Evolutionary conservation across 1,284 basidiomycete species (phyloP), one percentile per base, ranked within the genome.

Genomic region (Laetiporus sulphureus): DNA sequence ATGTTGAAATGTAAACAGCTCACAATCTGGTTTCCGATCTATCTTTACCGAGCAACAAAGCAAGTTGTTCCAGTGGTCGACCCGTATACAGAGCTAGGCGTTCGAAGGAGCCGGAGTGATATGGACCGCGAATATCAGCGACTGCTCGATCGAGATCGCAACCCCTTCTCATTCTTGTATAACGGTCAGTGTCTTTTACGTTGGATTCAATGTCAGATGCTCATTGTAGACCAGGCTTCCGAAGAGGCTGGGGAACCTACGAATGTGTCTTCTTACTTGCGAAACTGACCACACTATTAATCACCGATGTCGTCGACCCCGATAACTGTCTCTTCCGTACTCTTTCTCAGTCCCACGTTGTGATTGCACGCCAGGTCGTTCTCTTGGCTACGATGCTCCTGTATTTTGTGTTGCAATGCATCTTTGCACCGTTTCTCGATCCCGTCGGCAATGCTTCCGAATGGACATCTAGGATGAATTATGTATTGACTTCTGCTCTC

Each of bases 391-490:
- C 77, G 22, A 81, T 79, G 54, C 51, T 75, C 10, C 61, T 68
- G 10, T 83, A 84, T 56, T 83, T 88, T 51, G 46, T 72, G 15
- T 51, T 74, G 4, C 83, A 88, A 52, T 78, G 80, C 49, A 51
- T 74, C 33, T 65, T 77, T 40, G 69, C 71, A 2, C 84, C 85
- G 1, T 89, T 87, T 57, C 58, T 81, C 46, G 77, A 89, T 56
- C 79, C 80, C 22, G 74, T 84, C 44, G 77, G 76, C 60, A 91
- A 91, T 57, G 80, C 83, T 2, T 82, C 77, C 55, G 84, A 89
- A 69, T 83, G 82, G 77, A 72, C 73, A 7, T 84, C 81, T 37
- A 63, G 83, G 42, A 60, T 81, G 32, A 84, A 83, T 58, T 89
- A 86, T 57, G 69, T 88, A 29, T 53, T 71, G 19, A 86, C 82